phyloP scores from a whole-genome alignment of 495 filamentous ascomycete genomes.

The Penicillium bialowiezense region DNA sequence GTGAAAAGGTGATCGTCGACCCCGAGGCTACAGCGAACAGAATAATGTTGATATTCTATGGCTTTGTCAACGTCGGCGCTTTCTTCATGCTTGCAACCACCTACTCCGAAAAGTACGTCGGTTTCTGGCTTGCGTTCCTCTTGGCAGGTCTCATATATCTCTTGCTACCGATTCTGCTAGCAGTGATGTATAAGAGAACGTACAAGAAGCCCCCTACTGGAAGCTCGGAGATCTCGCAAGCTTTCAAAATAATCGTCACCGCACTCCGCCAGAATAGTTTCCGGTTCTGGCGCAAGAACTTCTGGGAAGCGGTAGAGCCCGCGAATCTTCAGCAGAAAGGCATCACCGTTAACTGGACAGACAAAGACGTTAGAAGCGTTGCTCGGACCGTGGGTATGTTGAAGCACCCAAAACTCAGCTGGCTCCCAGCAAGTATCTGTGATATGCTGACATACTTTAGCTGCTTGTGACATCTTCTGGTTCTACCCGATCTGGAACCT shows the following conservation, averaged over 20 bases:
- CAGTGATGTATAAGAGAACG: conserved; percentile 44
- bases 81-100: conserved; percentile 37
- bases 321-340: conserved; percentile 51
- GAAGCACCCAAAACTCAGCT: no score
- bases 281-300: conserved; percentile 53
- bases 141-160: conserved; percentile 49
- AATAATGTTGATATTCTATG: conserved; percentile 38
- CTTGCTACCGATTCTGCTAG: conserved; percentile 50
- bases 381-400: conserved; percentile 35
- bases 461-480: conserved; percentile 47
- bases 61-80: conserved; percentile 37
- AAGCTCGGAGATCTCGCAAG: conserved; percentile 48
- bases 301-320: conserved; percentile 66
- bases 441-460: not conserved
- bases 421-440: no score
- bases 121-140: conserved; percentile 36
- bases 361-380: conserved; percentile 48
- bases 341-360: conserved; percentile 43
- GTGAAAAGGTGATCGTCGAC: conserved; percentile 41
- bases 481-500: conserved; percentile 52
- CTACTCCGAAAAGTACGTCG: conserved; percentile 40
- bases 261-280: conserved; percentile 56
- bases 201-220: conserved; percentile 50
- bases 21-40: conserved; percentile 32
- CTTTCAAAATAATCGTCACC: conserved; percentile 51